Evolutionary conservation across 164 flowering plant genomes (phyloP), one percentile per base, ranked within the genome.

Genomic region (Stephania cephalantha): DNA sequence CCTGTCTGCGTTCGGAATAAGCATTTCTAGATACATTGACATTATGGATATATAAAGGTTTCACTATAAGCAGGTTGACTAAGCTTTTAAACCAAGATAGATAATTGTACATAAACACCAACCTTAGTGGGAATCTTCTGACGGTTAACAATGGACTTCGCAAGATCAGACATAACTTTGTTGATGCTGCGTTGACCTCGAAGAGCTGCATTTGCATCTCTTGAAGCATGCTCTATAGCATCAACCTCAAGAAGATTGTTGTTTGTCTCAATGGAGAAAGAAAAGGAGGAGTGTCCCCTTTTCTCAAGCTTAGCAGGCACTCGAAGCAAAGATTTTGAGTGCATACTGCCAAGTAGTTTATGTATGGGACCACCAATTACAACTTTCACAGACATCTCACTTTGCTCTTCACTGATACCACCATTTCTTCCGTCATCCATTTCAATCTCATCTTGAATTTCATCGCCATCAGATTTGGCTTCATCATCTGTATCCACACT

Each of bases 91-190:
- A 46, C 35, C 55, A 70, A 68, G 68, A 50, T 10, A 13, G 50
- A 48, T 12, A 46, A 12, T 6, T 30, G 58, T 7, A 31, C 13
- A 71, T 12, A 29, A 6, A 2, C 18, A 73, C 29, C 81, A 78
- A 95, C 99, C 98, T 93, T 88, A 81, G 82, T 74, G n/a, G 98
- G 91, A 75, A 95, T 85, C 84, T 87, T 90, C 80, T 90, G 86
- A 70, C 79, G 84, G 22, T 84, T 88, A 78, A 86, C 79, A 69
- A 87, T 73, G 66, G 71, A 81, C 76, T 89, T 93, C 18, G 90
- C 84, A 77, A 93, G 88, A 83, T 91, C 95, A 81, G 88, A 80
- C 89, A 90, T 87, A 74, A 91, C 85, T 82, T 71, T 53, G 67
- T 87, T 88, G 17, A 85, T 71, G 69, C 87, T 86, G 25, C 85